These are phyloP conservation scores for Gracilaria caudata DNA, from an alignment of 23 red algal species.

Conservation along the genomic window DNA sequence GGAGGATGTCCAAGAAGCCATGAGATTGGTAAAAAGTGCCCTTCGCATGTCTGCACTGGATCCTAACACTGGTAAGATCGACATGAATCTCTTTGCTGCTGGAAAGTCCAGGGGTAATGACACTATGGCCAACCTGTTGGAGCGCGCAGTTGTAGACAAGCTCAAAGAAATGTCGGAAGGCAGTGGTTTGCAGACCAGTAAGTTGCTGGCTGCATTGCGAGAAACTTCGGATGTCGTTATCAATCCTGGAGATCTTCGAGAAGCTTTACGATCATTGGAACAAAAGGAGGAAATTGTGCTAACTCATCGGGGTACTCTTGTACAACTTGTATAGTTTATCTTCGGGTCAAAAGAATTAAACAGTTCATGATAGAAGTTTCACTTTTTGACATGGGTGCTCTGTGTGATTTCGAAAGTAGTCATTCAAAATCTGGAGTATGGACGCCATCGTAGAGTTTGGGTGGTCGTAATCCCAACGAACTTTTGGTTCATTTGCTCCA, in stretches of 20 bases:
- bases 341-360: background rate
- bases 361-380: background rate
- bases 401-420: too few species aligned
- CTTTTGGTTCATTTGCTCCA: too few species aligned
- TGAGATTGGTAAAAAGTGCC: conserved; percentile 87
- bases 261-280: conserved; percentile 52
- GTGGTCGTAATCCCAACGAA: too few species aligned
- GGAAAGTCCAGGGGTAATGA: conserved; percentile 63
- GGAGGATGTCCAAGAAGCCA: conserved; percentile 93
- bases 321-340: conserved; percentile 38
- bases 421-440: too few species aligned
- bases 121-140: conserved; percentile 23
- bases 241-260: conserved; percentile 53
- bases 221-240: conserved; percentile 54
- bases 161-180: conserved; percentile 19
- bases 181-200: conserved; percentile 5
- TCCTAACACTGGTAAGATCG: conserved; percentile 88
- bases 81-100: conserved; percentile 90
- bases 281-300: conserved; percentile 56
- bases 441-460: too few species aligned
- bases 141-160: conserved; percentile 33
- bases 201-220: conserved; percentile 46
- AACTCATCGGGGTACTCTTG: conserved; percentile 21
- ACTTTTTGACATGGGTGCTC: too few species aligned
- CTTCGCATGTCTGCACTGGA: conserved; percentile 85